phyloP scores from a whole-genome alignment of 2,329 filamentous ascomycete species.

The Ceratocystis eucalypticola region DNA sequence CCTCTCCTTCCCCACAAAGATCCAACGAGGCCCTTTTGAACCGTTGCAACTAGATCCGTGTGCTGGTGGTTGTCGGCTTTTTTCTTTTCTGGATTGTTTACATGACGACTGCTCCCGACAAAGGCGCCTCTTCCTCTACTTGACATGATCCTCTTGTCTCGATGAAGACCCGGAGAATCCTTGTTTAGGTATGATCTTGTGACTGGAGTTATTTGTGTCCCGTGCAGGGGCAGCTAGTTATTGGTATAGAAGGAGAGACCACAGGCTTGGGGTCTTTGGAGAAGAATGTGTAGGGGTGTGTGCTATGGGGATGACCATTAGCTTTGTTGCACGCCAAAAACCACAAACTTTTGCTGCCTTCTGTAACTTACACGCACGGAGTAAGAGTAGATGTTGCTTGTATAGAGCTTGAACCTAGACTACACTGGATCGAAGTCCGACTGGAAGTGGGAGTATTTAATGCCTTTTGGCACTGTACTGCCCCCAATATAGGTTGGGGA shows the following conservation, averaged over 20 bases:
- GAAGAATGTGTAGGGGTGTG: not conserved
- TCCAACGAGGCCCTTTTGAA: not conserved
- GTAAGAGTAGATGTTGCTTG: no score
- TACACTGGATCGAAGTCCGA: no score
- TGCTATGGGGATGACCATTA: not conserved
- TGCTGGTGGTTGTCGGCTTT: not conserved
- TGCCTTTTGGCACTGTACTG: no score
- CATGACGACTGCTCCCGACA: not conserved
- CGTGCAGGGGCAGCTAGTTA: not conserved
- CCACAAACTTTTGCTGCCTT: not conserved
- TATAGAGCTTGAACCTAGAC: no score
- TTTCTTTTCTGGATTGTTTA: not conserved
- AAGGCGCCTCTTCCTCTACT: not conserved
- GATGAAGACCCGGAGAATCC: not conserved
- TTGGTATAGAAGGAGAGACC: not conserved
- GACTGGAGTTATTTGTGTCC: not conserved
- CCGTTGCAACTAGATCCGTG: not conserved
- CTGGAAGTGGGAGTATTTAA: no score
- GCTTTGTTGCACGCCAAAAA: not conserved
- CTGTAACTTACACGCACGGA: not conserved
- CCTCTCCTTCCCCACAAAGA: not conserved
- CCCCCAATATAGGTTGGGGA: not conserved
- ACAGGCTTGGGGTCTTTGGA: not conserved
- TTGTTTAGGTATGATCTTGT: not conserved
- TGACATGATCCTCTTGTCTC: conserved; percentile 4